Evolutionary conservation across 2,329 filamentous ascomycete genomes (phyloP).

Genomic region (Sarocladium brachiariae): DNA sequence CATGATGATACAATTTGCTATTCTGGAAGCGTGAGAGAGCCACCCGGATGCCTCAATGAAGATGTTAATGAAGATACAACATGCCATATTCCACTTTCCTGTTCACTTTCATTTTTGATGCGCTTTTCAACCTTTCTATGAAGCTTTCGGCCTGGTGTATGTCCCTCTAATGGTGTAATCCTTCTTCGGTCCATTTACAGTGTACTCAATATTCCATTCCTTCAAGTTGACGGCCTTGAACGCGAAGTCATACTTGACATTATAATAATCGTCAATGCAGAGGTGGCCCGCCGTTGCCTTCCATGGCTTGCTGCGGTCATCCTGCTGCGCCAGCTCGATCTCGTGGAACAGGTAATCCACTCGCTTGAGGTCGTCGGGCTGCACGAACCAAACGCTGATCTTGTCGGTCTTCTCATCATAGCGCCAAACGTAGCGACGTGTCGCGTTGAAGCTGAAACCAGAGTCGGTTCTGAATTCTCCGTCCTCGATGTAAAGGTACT

Average conservation of each 20-base stretch:
- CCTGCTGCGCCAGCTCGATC: slow-evolving; percentile 50
- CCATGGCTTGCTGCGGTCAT: slow-evolving; percentile 41
- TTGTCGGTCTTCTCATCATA: slow-evolving; percentile 55
- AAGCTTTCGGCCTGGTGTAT: slow-evolving; percentile 35
- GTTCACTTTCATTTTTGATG: too few relatives aligned
- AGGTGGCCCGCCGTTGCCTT: slow-evolving; percentile 60
- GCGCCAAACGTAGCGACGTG: slow-evolving; percentile 64
- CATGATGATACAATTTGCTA: too few relatives aligned
- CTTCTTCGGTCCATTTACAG: slow-evolving; percentile 65
- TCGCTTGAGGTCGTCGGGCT: slow-evolving; percentile 50
- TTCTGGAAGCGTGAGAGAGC: too few relatives aligned
- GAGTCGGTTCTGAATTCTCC: slow-evolving; percentile 55
- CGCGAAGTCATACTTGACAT: slow-evolving; percentile 61
- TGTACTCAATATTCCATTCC: slow-evolving; percentile 56
- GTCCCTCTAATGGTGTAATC: slow-evolving; percentile 57
- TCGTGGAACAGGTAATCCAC: slow-evolving; percentile 72
- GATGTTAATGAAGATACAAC: too few relatives aligned
- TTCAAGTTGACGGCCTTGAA: slow-evolving; percentile 51
- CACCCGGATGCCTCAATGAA: too few relatives aligned
- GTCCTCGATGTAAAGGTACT: slow-evolving; percentile 64
- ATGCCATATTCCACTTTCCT: too few relatives aligned
- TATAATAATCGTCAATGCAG: slow-evolving; percentile 65
- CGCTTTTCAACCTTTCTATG: too few relatives aligned
- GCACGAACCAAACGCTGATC: slow-evolving; percentile 68
- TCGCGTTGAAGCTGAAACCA: slow-evolving; percentile 52